Evolutionary conservation across 148 eudicot genomes (phyloP).

Genomic region (Amaranthus palmeri): DNA sequence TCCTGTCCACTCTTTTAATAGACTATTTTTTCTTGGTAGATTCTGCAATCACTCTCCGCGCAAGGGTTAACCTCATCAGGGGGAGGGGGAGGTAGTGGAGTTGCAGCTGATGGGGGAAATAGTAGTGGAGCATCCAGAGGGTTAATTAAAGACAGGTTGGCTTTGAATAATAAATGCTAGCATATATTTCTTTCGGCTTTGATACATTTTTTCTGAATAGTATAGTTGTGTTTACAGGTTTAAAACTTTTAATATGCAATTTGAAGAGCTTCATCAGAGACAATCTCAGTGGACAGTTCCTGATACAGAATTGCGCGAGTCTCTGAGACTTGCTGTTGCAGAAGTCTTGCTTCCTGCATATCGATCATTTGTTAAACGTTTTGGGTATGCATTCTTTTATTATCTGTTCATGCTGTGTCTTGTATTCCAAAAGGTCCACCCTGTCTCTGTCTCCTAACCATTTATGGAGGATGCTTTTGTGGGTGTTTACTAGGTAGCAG

Average conservation of each 20-base stretch:
- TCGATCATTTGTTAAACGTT: constrained; percentile 91
- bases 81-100: constrained; percentile 59
- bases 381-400: constrained; percentile 52
- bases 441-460: not conserved
- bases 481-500: not conserved
- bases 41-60: constrained; percentile 71
- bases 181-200: not conserved
- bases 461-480: not conserved
- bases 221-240: constrained; percentile 39
- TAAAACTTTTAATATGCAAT: constrained; percentile 75
- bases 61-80: constrained; percentile 83
- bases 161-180: not conserved
- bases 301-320: constrained; percentile 89
- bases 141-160: constrained; percentile 76
- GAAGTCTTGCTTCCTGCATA: constrained; percentile 94
- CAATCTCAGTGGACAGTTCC: constrained; percentile 99
- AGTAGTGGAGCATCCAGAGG: constrained; percentile 96
- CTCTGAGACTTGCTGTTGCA: constrained; percentile 90
- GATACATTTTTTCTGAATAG: not conserved
- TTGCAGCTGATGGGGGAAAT: constrained; percentile 65
- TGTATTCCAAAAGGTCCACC: not conserved
- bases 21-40: constrained; percentile 37
- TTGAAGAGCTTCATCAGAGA: constrained; percentile 98
- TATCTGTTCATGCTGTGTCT: not conserved
- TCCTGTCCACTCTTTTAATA: not conserved